Evolutionary conservation across 495 filamentous ascomycete genomes (phyloP), one percentile per base, ranked within the genome.

Genomic region (Chaetomium cochliodes): DNA sequence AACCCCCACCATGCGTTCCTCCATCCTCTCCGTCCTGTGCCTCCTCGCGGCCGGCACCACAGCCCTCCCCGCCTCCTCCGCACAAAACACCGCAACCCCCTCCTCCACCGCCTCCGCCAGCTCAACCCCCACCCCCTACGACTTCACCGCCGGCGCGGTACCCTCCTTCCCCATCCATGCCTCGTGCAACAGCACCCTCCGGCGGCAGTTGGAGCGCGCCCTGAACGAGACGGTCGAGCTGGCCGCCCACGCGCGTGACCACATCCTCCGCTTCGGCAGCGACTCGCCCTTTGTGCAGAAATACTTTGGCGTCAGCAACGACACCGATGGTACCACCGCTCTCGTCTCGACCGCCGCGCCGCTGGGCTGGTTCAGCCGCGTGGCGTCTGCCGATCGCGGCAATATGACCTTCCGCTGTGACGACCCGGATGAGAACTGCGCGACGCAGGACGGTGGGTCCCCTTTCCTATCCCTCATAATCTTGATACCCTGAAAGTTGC

Each of bases 371-470:
- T 85, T 76, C 67, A 80, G 84, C 44, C 73, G 78, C 42, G 74
- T 52, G 22, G 49, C 25, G 13, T 23, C 23, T 0, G 82, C 76
- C 0, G 77, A 84, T 47, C 78, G 78, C n/a, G 67, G 70, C 7
- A 73, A 76, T 16, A 75, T 83, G 16, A 67, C 82, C 15, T 85
- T 86, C 66, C 78, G 84, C 12, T 86, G 85, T 63, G 86, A 88
- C 64, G 81, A 87, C 62, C 76, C 80, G 0, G 86, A 88, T 64
- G 70, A 76, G 0, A 86, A 87, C 73, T 87, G 83, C 61, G 69
- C 68, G 5, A 71, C 69, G 2, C 71, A 80, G 46, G 78, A 79
- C 52, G 79, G 80, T 80, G 70, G 42, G 58, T 59, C 46, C 20
- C 20, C 28, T 30, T 3, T 6, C 28, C 28, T 22, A 6, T 23